Evolutionary conservation across 2,329 filamentous ascomycete species (phyloP).

Genomic region (Neonectria faginata): DNA sequence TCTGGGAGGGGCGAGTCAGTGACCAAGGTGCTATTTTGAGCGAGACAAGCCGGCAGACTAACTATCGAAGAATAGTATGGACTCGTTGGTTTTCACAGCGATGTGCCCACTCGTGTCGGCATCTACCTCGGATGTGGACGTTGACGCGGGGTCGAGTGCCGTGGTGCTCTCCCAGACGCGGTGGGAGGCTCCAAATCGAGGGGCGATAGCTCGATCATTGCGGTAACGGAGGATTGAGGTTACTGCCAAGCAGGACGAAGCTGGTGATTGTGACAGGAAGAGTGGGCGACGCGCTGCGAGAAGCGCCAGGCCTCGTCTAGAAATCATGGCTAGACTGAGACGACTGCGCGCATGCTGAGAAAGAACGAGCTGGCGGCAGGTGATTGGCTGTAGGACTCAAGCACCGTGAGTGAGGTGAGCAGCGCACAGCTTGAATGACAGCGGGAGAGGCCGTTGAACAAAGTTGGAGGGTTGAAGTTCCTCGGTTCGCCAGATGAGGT

Average conservation of each 20-base stretch:
- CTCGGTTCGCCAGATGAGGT: slow-evolving; percentile 25
- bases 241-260: slow-evolving; percentile 22
- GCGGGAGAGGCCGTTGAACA: slow-evolving; percentile 8
- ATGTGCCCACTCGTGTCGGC: slow-evolving; percentile 85
- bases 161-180: slow-evolving; percentile 45
- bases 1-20: slow-evolving; percentile 60
- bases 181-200: slow-evolving; percentile 14
- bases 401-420: slow-evolving; percentile 1
- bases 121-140: slow-evolving; percentile 49
- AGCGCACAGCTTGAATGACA: neutral
- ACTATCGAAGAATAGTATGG: slow-evolving; percentile 92
- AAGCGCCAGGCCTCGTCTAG: slow-evolving; percentile 43
- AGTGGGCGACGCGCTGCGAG: slow-evolving; percentile 41
- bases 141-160: slow-evolving; percentile 30
- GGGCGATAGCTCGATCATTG: slow-evolving; percentile 15
- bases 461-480: slow-evolving; percentile 26
- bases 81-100: slow-evolving; percentile 78
- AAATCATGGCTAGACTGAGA: slow-evolving; percentile 44
- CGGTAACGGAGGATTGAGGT: slow-evolving; percentile 28
- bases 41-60: slow-evolving; percentile 46
- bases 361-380: neutral
- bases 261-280: slow-evolving; percentile 24
- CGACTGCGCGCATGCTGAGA: slow-evolving; percentile 29
- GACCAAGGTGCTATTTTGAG: neutral
- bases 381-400: neutral